phyloP scores from a whole-genome alignment of 2,329 filamentous ascomycete species.

The Clathrospora elynae region DNA sequence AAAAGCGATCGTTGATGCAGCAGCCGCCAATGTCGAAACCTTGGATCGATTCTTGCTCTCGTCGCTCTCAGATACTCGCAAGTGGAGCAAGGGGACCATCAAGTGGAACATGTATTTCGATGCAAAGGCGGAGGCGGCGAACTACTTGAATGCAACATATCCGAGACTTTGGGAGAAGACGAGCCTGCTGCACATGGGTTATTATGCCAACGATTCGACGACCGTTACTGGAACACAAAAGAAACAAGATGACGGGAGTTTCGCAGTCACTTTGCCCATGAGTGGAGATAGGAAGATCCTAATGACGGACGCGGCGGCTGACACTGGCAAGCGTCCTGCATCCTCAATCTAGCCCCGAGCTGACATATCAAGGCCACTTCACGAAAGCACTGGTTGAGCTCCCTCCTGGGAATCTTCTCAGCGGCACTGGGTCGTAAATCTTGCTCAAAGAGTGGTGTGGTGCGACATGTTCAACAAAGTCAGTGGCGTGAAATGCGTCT shows the following conservation, averaged over 20 bases:
- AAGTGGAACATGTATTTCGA: conserved; percentile 50
- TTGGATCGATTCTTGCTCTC: conserved; percentile 54
- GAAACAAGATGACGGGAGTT: conserved; percentile 30
- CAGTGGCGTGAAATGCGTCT: conserved; percentile 24
- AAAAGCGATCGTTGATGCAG: conserved; percentile 51
- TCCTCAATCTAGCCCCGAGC: not conserved
- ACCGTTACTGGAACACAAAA: conserved; percentile 13
- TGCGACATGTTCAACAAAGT: conserved; percentile 28
- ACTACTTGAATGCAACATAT: conserved; percentile 45
- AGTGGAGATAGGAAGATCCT: conserved; percentile 28
- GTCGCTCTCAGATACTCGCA: conserved; percentile 46
- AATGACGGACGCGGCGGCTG: conserved; percentile 17
- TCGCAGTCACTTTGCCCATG: conserved; percentile 24
- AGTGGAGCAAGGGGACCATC: conserved; percentile 41
- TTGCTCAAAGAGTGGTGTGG: conserved; percentile 34
- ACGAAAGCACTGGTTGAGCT: conserved; percentile 31
- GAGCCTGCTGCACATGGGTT: conserved; percentile 33
- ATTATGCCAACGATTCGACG: conserved; percentile 34
- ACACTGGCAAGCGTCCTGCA: conserved; percentile 25
- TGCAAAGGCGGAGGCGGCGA: conserved; percentile 49
- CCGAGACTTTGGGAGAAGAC: conserved; percentile 35
- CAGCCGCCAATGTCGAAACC: conserved; percentile 37
- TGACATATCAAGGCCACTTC: conserved; percentile 19
- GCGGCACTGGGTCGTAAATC: conserved; percentile 28
- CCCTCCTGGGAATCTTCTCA: conserved; percentile 31